These are phyloP conservation scores for Cutaneotrichosporon dermatis DNA, from an alignment of 1,284 basidiomycete genomes.

Conservation along the genomic window DNA sequence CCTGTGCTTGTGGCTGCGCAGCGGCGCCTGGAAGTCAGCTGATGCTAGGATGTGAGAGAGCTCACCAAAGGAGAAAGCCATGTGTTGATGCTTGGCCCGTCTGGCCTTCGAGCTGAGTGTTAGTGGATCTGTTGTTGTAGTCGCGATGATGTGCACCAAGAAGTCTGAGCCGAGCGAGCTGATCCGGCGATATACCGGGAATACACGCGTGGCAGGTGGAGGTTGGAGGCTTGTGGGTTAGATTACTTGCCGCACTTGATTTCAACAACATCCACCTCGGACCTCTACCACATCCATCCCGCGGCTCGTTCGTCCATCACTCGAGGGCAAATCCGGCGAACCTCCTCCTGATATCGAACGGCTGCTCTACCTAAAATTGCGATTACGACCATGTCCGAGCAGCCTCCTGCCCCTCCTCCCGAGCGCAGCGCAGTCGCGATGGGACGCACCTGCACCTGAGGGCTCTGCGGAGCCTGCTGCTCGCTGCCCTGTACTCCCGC, in stretches of 20 bases:
- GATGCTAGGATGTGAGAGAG: no score
- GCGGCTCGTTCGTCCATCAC: not conserved
- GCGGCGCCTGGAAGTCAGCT: conserved; percentile 11
- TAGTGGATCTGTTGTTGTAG: not conserved
- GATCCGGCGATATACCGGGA: conserved; percentile 4
- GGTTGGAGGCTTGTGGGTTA: not conserved
- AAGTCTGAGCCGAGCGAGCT: conserved; percentile 2
- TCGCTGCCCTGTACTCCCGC: conserved; percentile 50
- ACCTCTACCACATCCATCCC: not conserved
- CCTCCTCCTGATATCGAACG: not conserved
- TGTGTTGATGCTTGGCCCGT: conserved; percentile 9
- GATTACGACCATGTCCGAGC: conserved; percentile 12
- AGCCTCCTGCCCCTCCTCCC: not conserved
- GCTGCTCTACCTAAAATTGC: not conserved
- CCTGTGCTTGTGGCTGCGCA: conserved; percentile 14
- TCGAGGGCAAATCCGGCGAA: not conserved
- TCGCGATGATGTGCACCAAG: not conserved
- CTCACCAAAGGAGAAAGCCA: conserved; percentile 30
- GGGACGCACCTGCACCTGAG: conserved; percentile 43
- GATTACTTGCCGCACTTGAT: not conserved
- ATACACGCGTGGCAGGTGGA: conserved; percentile 12
- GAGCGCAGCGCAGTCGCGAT: conserved; percentile 10
- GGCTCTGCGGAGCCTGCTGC: conserved; percentile 29
- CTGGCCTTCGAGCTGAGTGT: not conserved
- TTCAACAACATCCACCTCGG: not conserved